Evolutionary conservation across 2,329 filamentous ascomycete genomes (phyloP).

Genomic region (Harringtonia aguacate): DNA sequence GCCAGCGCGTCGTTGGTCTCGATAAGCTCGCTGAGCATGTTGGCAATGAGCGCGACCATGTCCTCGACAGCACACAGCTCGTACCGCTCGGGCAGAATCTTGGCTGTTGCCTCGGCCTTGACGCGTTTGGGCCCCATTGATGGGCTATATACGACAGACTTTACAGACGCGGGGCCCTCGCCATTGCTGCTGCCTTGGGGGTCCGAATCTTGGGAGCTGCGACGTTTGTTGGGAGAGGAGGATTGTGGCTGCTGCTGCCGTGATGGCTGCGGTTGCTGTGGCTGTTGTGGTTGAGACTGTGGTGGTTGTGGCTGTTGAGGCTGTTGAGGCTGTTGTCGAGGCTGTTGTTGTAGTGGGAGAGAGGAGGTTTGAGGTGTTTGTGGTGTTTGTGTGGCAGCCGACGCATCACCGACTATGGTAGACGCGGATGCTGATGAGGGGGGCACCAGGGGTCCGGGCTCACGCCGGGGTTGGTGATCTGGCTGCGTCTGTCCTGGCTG

Average conservation of each 20-base stretch:
- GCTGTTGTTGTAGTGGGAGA: not conserved
- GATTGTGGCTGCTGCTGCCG: constrained; percentile 1
- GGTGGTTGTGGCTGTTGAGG: too few species aligned
- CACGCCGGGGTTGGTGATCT: not conserved
- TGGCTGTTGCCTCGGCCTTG: constrained; percentile 40
- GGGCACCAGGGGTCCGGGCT: not conserved
- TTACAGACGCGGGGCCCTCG: constrained; percentile 11
- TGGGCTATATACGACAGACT: constrained; percentile 7
- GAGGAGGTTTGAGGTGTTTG: not conserved
- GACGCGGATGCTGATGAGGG: not conserved
- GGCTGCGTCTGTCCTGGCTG: not conserved
- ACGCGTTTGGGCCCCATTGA: constrained; percentile 38
- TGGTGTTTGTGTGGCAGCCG: not conserved
- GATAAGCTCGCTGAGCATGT: constrained; percentile 94
- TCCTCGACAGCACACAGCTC: constrained; percentile 75
- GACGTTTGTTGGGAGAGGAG: constrained; percentile 25
- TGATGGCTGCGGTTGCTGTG: not conserved
- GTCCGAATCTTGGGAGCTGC: constrained; percentile 29
- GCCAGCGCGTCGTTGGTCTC: constrained; percentile 84
- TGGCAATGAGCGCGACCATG: constrained; percentile 79
- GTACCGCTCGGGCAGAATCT: constrained; percentile 61
- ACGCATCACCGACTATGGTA: not conserved
- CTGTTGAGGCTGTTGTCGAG: not conserved
- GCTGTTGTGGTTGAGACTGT: too few species aligned
- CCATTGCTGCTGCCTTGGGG: constrained; percentile 10